These are phyloP conservation scores for Thalassiosira exigua DNA, from an alignment of 352 stramenopile species.

Conservation along the genomic window DNA sequence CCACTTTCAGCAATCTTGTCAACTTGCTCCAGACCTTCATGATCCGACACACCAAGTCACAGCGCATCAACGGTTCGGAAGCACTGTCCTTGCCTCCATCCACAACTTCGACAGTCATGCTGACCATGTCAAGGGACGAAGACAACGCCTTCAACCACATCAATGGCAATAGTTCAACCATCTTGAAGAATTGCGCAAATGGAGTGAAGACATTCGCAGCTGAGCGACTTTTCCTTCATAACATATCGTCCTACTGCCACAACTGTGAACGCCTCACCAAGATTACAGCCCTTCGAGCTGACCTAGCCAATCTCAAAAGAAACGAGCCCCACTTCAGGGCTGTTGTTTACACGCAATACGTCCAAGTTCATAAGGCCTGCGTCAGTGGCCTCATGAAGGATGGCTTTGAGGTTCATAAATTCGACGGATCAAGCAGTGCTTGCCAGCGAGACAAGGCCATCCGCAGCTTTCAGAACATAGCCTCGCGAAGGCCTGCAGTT, in stretches of 20 bases:
- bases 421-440: slow-evolving; percentile 1
- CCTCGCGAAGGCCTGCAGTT: slow-evolving; percentile 37
- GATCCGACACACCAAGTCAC: slow-evolving; percentile 36
- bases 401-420: slow-evolving; percentile 23
- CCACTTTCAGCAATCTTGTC: slow-evolving; percentile 25
- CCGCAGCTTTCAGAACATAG: slow-evolving; percentile 15
- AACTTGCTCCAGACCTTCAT: slow-evolving; percentile 8
- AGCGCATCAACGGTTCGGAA: slow-evolving; percentile 23
- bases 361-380: slow-evolving; percentile 3
- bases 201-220: background rate
- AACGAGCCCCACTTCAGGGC: slow-evolving; percentile 2
- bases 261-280: slow-evolving; percentile 15
- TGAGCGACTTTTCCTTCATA: slow-evolving; percentile 3
- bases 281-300: slow-evolving; percentile 25
- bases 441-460: slow-evolving; percentile 6
- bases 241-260: background rate
- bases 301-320: slow-evolving; percentile 5
- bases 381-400: slow-evolving; percentile 11
- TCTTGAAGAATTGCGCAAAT: background rate
- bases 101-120: slow-evolving; percentile 32
- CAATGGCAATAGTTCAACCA: background rate
- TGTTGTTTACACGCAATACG: slow-evolving; percentile 30
- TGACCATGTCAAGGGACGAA: slow-evolving; percentile 24
- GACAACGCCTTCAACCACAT: slow-evolving; percentile 14
- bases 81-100: slow-evolving; percentile 25